Conservation (phyloP, 768 basidiomycete species). For the Macrolepiota fuliginosa region DNA sequence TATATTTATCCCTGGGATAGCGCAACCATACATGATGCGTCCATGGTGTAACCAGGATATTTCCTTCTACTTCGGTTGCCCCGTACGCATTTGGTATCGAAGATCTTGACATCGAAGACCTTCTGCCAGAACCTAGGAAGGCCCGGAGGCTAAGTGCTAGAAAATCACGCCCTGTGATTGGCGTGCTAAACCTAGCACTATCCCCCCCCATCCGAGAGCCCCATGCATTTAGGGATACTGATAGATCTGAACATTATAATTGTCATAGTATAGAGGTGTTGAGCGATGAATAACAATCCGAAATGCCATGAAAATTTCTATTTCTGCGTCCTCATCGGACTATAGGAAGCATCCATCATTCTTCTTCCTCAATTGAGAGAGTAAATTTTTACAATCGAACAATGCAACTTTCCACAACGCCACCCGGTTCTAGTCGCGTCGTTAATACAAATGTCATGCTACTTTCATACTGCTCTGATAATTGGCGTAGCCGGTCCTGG, state of each 20-base stretch:
- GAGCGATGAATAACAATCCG: no score
- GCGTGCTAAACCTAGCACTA: neutral
- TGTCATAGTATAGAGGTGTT: neutral
- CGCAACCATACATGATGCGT: neutral
- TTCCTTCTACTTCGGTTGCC: neutral
- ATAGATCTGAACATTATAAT: neutral
- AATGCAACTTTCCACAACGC: neutral
- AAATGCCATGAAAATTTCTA: neutral
- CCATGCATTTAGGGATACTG: no score
- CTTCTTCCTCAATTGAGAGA: neutral
- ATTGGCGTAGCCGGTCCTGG: neutral
- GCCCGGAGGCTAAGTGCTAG: no score
- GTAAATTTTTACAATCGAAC: neutral
- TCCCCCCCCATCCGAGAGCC: neutral
- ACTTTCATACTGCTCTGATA: neutral
- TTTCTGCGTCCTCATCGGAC: conserved; percentile 4
- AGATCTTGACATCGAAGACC: no score
- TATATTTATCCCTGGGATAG: conserved; percentile 2
- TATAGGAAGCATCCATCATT: neutral
- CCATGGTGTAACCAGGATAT: neutral
- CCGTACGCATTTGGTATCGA: neutral
- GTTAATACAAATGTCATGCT: neutral
- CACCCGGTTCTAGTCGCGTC: neutral
- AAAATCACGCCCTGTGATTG: neutral
- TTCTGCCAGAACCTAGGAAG: no score